These are phyloP conservation scores for Rhypophila decipiens DNA, from an alignment of 495 filamentous ascomycete species.

Conservation along the genomic window DNA sequence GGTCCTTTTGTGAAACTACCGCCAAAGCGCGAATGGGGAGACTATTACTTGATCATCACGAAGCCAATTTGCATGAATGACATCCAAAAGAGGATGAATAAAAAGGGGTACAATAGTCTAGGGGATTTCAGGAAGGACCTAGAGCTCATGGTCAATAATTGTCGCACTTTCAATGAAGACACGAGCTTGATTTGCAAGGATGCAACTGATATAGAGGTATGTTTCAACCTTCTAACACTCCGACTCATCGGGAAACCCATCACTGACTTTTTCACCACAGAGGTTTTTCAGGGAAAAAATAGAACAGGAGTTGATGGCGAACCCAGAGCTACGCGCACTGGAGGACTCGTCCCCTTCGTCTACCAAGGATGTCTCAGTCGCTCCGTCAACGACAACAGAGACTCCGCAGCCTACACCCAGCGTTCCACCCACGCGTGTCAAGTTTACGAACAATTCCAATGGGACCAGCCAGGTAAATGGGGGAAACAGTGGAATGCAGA, in stretches of 20 bases:
- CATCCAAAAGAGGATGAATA: conserved; percentile 90
- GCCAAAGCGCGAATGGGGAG: conserved; percentile 76
- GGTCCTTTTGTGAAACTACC: conserved; percentile 91
- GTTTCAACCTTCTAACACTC: neutral
- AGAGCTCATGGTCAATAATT: conserved; percentile 78
- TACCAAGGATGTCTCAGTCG: conserved; percentile 56
- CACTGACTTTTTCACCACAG: conserved; percentile 31
- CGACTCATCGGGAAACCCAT: neutral
- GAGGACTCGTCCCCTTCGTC: conserved; percentile 44
- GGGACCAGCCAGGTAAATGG: conserved; percentile 38
- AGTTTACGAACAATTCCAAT: conserved; percentile 49
- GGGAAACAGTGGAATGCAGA: conserved; percentile 30
- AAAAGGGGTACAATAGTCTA: conserved; percentile 78
- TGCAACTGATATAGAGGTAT: conserved; percentile 87
- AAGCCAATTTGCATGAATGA: conserved; percentile 89
- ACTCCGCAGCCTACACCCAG: conserved; percentile 58
- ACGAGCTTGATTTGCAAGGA: conserved; percentile 84
- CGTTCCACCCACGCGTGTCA: conserved; percentile 41
- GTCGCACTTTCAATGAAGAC: conserved; percentile 92
- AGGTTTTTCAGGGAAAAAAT: conserved; percentile 61
- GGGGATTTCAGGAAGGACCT: conserved; percentile 78
- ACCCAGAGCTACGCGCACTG: conserved; percentile 68
- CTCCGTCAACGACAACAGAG: conserved; percentile 58
- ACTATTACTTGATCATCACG: conserved; percentile 90
- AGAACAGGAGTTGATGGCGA: conserved; percentile 58